Evolutionary conservation across 768 basidiomycete species (phyloP).

Genomic region (Gyrodon lividus): DNA sequence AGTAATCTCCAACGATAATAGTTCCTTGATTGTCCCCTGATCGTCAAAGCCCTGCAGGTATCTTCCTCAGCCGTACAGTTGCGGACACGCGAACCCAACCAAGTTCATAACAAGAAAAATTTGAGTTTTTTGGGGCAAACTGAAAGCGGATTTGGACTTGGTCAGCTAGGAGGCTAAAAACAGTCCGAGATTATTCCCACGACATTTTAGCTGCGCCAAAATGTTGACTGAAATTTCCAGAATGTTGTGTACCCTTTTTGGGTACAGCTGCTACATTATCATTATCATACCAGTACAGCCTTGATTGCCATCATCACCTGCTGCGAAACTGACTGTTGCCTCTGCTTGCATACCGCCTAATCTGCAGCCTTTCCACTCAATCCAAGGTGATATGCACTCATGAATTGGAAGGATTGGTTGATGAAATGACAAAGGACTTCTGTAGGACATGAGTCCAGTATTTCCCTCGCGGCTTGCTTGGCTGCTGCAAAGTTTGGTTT

Average conservation of each 20-base stretch:
- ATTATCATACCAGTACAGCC: background rate
- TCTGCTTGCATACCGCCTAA: slow-evolving; percentile 39
- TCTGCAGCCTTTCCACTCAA: slow-evolving; percentile 37
- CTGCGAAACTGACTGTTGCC: slow-evolving; percentile 31
- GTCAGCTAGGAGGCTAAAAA: background rate
- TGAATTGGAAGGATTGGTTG: slow-evolving; percentile 36
- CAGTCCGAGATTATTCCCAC: slow-evolving; percentile 1
- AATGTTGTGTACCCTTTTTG: background rate
- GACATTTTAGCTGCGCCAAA: slow-evolving; percentile 6
- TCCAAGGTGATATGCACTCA: slow-evolving; percentile 35
- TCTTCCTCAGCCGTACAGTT: background rate
- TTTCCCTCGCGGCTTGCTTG: slow-evolving; percentile 25
- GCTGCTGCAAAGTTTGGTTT: slow-evolving; percentile 34
- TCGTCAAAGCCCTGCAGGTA: background rate
- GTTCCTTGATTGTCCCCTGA: background rate
- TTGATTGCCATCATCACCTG: slow-evolving; percentile 1
- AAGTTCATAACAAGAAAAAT: background rate
- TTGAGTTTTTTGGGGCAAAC: background rate
- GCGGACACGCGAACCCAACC: background rate
- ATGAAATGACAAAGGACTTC: slow-evolving; percentile 38
- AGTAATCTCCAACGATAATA: background rate
- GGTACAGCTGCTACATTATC: too few relatives aligned
- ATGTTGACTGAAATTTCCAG: background rate
- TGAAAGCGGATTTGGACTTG: background rate
- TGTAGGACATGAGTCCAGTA: slow-evolving; percentile 35